Percentiles rank a stretch among this genome's conserved stretches.
Evolutionary conservation across 2,329 filamentous ascomycete species (phyloP).

Genomic region (Podosphaera fusca): DNA sequence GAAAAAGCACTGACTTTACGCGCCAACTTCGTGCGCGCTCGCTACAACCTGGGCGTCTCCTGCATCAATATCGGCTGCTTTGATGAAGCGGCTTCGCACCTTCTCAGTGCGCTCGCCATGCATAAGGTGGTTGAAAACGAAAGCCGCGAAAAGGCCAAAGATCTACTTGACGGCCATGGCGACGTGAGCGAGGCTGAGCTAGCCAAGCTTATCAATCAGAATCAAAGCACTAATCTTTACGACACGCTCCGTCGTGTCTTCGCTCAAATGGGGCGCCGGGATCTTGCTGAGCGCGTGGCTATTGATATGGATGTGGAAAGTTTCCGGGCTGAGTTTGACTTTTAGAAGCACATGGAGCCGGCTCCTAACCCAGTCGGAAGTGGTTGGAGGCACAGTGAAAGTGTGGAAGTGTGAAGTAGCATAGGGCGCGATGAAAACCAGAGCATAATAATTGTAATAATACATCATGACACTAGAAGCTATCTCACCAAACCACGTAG

Average conservation of each 20-base stretch:
- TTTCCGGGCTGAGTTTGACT: conserved; percentile 1
- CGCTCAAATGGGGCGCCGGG: conserved; percentile 75
- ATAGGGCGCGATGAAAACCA: too few relatives aligned
- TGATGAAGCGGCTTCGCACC: conserved; percentile 75
- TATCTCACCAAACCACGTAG: too few relatives aligned
- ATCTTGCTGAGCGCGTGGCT: conserved; percentile 70
- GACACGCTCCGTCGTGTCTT: conserved; percentile 91
- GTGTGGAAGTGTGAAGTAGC: too few relatives aligned
- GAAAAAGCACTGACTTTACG: conserved; percentile 74
- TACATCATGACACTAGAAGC: too few relatives aligned
- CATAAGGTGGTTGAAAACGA: conserved; percentile 81
- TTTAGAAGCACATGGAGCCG: not conserved
- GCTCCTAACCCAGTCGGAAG: not conserved
- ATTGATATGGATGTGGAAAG: conserved; percentile 57
- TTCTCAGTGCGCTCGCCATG: conserved; percentile 82
- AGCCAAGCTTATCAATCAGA: conserved; percentile 77
- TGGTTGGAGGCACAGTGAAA: too few relatives aligned
- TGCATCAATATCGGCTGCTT: conserved; percentile 97
- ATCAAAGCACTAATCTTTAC: conserved; percentile 89
- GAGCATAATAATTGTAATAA: too few relatives aligned
- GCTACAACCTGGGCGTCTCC: conserved; percentile 88
- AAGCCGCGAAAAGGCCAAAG: conserved; percentile 59
- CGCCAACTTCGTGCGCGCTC: conserved; percentile 87
- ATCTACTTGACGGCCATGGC: conserved; percentile 43
- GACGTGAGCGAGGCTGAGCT: conserved; percentile 46